Evolutionary conservation across 441 rosid genomes (phyloP).

Genomic region (Geranium incanum): DNA sequence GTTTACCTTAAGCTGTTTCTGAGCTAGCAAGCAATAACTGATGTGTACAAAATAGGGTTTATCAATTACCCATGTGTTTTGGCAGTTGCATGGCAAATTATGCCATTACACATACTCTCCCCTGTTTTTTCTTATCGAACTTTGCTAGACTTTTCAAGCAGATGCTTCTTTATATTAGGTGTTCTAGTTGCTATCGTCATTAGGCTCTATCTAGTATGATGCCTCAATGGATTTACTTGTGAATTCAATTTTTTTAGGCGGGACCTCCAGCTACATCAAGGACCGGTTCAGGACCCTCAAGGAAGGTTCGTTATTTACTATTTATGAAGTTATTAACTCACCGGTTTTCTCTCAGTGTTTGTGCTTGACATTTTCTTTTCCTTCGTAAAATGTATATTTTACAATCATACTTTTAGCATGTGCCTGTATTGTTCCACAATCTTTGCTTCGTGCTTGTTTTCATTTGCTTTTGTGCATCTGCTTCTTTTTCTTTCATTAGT

Average conservation of each 20-base stretch:
- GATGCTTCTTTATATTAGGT: constrained; percentile 6
- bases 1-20: background rate
- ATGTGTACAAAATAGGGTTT: background rate
- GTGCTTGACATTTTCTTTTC: constrained; percentile 4
- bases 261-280: constrained; percentile 64
- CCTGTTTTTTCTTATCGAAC: background rate
- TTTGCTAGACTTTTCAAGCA: background rate
- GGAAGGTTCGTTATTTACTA: constrained; percentile 60
- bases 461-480: background rate
- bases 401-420: constrained; percentile 5
- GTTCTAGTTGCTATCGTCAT: constrained; percentile 19
- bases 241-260: constrained; percentile 39
- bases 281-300: constrained; percentile 67
- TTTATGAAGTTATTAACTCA: constrained; percentile 13
- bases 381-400: background rate
- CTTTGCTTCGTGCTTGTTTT: background rate
- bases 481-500: constrained; percentile 11
- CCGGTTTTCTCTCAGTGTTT: constrained; percentile 6
- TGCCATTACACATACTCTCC: background rate
- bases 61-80: background rate
- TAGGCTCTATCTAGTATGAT: constrained; percentile 12
- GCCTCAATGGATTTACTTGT: constrained; percentile 11
- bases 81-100: background rate
- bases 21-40: background rate
- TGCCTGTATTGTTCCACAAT: background rate